phyloP scores from a whole-genome alignment of 129 eudicot genomes.

The Cynara cardunculus region DNA sequence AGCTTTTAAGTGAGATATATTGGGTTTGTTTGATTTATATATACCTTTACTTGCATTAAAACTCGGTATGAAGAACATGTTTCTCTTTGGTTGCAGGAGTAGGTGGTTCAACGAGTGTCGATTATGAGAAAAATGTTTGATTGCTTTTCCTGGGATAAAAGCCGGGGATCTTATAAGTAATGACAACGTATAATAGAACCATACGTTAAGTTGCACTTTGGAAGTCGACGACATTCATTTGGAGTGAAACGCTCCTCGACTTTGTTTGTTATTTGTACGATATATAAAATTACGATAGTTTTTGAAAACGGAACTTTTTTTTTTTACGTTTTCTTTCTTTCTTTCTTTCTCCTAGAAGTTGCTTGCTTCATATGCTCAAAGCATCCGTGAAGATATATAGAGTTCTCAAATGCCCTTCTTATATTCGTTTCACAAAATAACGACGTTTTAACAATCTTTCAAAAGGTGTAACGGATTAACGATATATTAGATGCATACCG shows the following conservation, averaged over 20 bases:
- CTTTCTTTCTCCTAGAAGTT: not conserved
- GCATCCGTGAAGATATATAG: not conserved
- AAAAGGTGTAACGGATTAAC: not conserved
- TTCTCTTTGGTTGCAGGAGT: not conserved
- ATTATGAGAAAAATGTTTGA: slow-evolving; percentile 4
- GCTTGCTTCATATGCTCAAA: not conserved
- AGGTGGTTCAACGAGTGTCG: not conserved
- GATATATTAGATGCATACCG: too few species aligned
- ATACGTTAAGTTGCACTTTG: slow-evolving; percentile 4
- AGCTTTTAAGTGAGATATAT: not conserved
- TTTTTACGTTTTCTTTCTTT: not conserved
- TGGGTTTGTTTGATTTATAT: not conserved
- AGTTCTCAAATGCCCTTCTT: not conserved
- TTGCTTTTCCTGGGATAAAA: not conserved
- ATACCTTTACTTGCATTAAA: not conserved
- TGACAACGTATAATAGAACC: not conserved
- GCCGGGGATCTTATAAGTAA: not conserved
- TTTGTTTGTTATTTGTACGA: slow-evolving; percentile 3
- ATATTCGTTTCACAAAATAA: not conserved
- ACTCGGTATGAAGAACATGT: not conserved
- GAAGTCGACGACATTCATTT: not conserved
- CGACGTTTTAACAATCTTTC: not conserved
- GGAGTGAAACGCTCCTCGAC: not conserved
- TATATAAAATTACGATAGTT: not conserved
- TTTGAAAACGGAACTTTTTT: slow-evolving; percentile 11